Evolutionary conservation across 2,329 filamentous ascomycete species (phyloP).

Genomic region (Leptographium wingfieldii): DNA sequence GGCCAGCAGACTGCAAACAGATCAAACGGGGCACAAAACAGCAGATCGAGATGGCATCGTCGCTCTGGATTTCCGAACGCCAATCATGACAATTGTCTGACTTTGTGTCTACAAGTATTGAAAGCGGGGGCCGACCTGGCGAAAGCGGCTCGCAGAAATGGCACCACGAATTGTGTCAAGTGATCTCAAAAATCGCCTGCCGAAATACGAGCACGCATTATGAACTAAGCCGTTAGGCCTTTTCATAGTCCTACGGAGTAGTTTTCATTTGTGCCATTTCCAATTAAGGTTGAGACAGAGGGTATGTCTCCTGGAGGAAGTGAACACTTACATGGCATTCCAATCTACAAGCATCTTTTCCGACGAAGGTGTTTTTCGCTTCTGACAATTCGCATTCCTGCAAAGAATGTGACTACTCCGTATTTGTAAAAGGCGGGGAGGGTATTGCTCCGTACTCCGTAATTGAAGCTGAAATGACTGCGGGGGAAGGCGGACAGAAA

Average conservation of each 20-base stretch:
- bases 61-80: neutral
- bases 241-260: neutral
- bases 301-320: neutral
- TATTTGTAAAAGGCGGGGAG: too few species aligned
- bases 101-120: neutral
- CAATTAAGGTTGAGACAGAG: neutral
- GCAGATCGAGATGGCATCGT: neutral
- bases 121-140: neutral
- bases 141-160: neutral
- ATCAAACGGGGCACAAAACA: neutral
- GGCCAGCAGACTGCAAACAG: neutral
- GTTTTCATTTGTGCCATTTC: too few species aligned
- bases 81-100: neutral
- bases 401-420: too few species aligned
- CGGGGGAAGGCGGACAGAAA: too few species aligned
- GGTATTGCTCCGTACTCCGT: too few species aligned
- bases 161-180: neutral
- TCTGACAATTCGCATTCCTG: too few species aligned
- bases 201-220: neutral
- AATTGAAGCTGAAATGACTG: too few species aligned
- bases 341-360: neutral
- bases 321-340: neutral
- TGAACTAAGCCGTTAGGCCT: neutral
- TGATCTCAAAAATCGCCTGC: neutral
- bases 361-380: neutral